phyloP scores from a whole-genome alignment of 176 grass and related monocot species.

The Chloris gayana region DNA sequence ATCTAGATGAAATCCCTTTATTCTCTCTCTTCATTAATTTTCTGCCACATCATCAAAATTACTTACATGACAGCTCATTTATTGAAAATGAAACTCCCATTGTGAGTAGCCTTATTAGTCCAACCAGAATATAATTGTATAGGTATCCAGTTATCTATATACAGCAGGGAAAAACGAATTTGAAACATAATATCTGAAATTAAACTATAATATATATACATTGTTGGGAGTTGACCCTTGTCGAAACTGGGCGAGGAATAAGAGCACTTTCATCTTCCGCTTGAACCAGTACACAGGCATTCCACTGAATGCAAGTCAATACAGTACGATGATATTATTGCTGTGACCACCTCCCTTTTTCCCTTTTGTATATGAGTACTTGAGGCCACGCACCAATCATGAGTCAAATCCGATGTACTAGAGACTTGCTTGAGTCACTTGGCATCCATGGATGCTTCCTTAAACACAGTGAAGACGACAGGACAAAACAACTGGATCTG shows the following conservation, averaged over 20 bases:
- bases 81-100: too few relatives aligned
- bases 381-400: neutral
- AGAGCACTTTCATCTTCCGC: neutral
- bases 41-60: too few relatives aligned
- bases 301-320: constrained; percentile 9
- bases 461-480: neutral
- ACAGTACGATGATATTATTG: neutral
- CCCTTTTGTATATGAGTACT: neutral
- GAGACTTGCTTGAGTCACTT: neutral
- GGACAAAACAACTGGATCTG: neutral
- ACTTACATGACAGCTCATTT: too few relatives aligned
- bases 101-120: too few relatives aligned
- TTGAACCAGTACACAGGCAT: neutral
- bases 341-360: neutral
- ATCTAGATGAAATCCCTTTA: too few relatives aligned
- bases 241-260: neutral
- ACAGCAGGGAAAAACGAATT: too few relatives aligned
- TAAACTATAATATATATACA: neutral
- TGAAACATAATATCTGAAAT: neutral
- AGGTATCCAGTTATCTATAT: neutral
- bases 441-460: neutral
- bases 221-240: neutral
- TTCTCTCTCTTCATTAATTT: too few relatives aligned
- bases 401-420: constrained; percentile 11
- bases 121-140: neutral